Evolutionary conservation across 352 stramenopile genomes (phyloP).

Genomic region (Phytopythium delawarense): DNA sequence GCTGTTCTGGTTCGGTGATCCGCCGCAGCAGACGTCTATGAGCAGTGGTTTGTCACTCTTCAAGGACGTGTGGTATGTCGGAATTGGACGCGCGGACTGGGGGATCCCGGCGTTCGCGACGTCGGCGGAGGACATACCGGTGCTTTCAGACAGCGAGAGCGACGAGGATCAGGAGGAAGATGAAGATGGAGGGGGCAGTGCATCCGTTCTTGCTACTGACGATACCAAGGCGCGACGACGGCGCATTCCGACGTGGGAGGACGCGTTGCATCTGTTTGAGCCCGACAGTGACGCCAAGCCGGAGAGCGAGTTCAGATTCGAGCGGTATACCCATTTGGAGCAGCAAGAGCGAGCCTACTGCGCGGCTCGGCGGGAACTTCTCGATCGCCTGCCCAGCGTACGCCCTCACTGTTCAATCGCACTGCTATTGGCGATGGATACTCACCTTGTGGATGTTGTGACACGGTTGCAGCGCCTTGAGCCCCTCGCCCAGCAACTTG

Average conservation of each 20-base stretch:
- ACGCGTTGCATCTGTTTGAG: constrained; percentile 27
- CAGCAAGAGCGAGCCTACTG: constrained; percentile 61
- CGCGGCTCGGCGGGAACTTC: constrained; percentile 33
- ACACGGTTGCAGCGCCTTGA: constrained; percentile 26
- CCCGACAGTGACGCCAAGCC: constrained; percentile 3
- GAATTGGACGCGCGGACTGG: constrained; percentile 6
- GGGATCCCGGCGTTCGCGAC: constrained; percentile 30
- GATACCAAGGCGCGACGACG: neutral
- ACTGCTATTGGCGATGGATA: neutral
- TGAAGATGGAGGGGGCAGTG: neutral
- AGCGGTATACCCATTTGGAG: constrained; percentile 53
- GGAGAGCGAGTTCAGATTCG: constrained; percentile 24
- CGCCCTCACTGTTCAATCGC: neutral
- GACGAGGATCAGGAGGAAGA: constrained; percentile 55
- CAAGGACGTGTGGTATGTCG: constrained; percentile 47
- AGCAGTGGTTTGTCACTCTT: constrained; percentile 13
- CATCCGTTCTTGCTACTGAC: neutral
- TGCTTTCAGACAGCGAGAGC: constrained; percentile 75
- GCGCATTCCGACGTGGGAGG: constrained; percentile 20
- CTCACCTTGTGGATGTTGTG: neutral
- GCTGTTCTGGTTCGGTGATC: neutral
- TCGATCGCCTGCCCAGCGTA: constrained; percentile 58
- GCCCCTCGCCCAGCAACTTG: constrained; percentile 25
- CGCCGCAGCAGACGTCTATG: neutral
- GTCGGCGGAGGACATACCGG: constrained; percentile 37